Evolutionary conservation across 2,329 filamentous ascomycete species (phyloP), one percentile per base, ranked within the genome.

Genomic region (Canariomyces notabilis): DNA sequence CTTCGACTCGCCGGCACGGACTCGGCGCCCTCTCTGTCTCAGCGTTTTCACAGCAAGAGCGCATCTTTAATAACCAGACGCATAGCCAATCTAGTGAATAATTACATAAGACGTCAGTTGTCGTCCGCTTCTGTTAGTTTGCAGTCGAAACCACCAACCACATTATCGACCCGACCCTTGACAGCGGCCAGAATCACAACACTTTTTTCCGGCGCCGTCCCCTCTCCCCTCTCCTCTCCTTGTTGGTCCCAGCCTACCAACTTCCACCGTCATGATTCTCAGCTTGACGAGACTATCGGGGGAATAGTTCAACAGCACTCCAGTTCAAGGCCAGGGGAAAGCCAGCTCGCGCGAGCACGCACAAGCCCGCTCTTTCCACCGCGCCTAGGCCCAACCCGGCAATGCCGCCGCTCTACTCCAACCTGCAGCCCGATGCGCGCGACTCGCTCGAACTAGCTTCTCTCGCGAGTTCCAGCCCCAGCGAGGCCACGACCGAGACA

Each of bases 361-460:
- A 38, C 40, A 39, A 16, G 33, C 9, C 4, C 9, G 8, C 33
- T 15, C 40, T 16, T n/a, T 26, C 29, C 22, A 23, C 23, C 15
- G 5, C 32, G 14, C 31, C 7, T 23, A 20, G 16, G 16, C 22
- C 11, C 32, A 32, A 26, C 34, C 34, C 33, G 32, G 37, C 61
- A 46, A 72, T 68, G 66, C 63, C 67, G 53, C 59, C 62, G 49
- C 64, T 65, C 56, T 75, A 74, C 62, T 67, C 67, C 54, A 67
- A 64, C 58, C 65, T 70, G 46, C 69, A 70, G 54, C 64, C 68
- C 54, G 67, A 71, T 53, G 66, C 80, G 51, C 87, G 93, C 70
- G 93, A 98, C 75, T 97, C 91, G 37, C 82, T 98, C 61, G 93
- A 98, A 73, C 85, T 98, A 48, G 93, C 90, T 50, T 96, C 90